Conservation (phyloP, 371 early-diverging fungal species). For the Mucor racemosus region DNA sequence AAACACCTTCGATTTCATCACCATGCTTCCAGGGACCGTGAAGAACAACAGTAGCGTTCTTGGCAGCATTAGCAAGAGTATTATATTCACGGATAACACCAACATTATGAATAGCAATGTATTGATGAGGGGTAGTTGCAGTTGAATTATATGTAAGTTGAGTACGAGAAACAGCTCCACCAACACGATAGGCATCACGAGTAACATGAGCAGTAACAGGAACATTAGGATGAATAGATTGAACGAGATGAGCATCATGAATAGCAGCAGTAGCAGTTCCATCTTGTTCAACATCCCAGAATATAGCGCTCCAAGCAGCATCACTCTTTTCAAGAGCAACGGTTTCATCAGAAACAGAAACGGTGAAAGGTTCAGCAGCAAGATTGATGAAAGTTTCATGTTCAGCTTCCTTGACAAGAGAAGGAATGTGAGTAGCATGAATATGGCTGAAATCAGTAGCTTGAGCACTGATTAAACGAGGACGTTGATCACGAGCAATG, state of each 20-base stretch:
- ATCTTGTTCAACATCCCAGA: conserved; percentile 70
- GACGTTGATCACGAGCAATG: conserved; percentile 37
- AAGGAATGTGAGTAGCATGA: conserved; percentile 44
- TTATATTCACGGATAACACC: conserved; percentile 65
- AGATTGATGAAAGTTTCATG: conserved; percentile 38
- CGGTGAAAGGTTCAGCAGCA: conserved; percentile 23
- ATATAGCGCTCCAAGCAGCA: conserved; percentile 54
- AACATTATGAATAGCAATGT: conserved; percentile 71
- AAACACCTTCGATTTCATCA: conserved; percentile 70
- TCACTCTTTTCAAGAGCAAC: conserved; percentile 26
- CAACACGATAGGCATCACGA: conserved; percentile 64
- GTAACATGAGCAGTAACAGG: conserved; percentile 44
- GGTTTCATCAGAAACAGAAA: conserved; percentile 17
- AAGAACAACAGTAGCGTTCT: conserved; percentile 64
- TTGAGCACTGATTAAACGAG: conserved; percentile 53
- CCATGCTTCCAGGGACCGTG: conserved; percentile 71
- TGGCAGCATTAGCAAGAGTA: conserved; percentile 59
- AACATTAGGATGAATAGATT: conserved; percentile 35
- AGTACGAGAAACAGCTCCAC: conserved; percentile 61
- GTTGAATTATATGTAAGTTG: conserved; percentile 49
- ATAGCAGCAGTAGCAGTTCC: conserved; percentile 56
- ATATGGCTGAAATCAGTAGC: conserved; percentile 42
- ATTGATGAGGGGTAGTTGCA: conserved; percentile 51
- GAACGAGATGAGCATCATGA: conserved; percentile 53
- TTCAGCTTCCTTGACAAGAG: conserved; percentile 48